Conservation (phyloP, 2,329 filamentous ascomycete species). For the Talaromyces sp. region DNA sequence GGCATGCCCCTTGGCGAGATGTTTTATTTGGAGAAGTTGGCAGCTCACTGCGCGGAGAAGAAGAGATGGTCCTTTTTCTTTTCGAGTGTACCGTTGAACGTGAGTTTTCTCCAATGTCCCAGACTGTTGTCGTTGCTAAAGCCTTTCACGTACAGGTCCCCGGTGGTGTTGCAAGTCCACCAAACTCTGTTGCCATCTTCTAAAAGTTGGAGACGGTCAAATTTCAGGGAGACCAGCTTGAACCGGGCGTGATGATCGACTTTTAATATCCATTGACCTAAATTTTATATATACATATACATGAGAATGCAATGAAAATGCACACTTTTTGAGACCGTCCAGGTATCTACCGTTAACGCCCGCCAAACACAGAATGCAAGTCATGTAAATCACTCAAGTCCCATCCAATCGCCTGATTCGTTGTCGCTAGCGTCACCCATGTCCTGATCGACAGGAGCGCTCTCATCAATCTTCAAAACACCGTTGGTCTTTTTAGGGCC, state of each 20-base stretch:
- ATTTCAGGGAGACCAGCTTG: neutral
- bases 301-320: neutral
- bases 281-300: neutral
- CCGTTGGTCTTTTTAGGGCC: conserved; percentile 20
- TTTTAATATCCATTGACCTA: neutral
- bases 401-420: conserved; percentile 48
- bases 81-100: conserved; percentile 27
- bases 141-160: conserved; percentile 26
- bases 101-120: conserved; percentile 6
- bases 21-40: conserved; percentile 29
- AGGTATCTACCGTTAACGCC: conserved; percentile 20
- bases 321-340: conserved; percentile 17
- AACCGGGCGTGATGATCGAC: neutral
- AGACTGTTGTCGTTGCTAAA: neutral
- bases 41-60: conserved; percentile 22
- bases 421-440: conserved; percentile 24
- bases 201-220: conserved; percentile 14
- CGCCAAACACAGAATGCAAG: conserved; percentile 14
- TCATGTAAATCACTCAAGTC: conserved; percentile 39
- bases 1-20: conserved; percentile 29
- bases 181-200: conserved; percentile 41
- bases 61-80: conserved; percentile 29
- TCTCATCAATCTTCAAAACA: conserved; percentile 24
- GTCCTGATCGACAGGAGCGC: conserved; percentile 14
- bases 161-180: conserved; percentile 41